phyloP scores from a whole-genome alignment of 805 yeast species.

The Kuraishia cidri region DNA sequence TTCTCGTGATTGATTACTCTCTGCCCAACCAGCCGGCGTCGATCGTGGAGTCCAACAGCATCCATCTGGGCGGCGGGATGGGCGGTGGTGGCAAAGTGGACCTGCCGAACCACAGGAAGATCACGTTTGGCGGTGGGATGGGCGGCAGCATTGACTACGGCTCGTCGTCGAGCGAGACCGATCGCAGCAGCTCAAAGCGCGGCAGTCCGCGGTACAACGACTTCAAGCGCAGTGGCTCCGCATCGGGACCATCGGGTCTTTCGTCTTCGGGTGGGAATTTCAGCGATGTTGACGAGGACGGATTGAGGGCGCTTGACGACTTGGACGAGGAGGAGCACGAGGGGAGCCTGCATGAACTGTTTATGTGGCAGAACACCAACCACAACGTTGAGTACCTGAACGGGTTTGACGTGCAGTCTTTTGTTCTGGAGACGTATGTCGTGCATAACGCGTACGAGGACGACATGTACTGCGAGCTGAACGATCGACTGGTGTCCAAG shows the following conservation, averaged over 20 bases:
- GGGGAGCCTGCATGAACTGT: background rate
- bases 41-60: constrained; percentile 1
- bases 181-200: too few relatives aligned
- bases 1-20: constrained; percentile 1
- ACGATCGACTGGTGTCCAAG: too few relatives aligned
- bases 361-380: background rate
- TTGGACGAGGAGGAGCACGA: background rate
- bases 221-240: too few relatives aligned
- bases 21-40: background rate
- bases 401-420: background rate
- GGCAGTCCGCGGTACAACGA: too few relatives aligned
- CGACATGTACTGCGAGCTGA: too few relatives aligned
- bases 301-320: background rate
- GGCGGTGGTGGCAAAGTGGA: constrained; percentile 1
- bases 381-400: background rate
- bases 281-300: background rate
- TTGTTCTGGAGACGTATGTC: background rate
- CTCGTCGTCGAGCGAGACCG: background rate
- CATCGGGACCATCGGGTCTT: too few relatives aligned
- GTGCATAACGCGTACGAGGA: background rate
- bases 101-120: background rate
- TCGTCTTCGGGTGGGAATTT: too few relatives aligned
- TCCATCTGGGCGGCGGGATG: constrained; percentile 1
- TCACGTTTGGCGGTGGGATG: background rate
- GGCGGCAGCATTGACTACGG: constrained; percentile 1